These are phyloP conservation scores for Tetrahymena elliotti DNA, from an alignment of 73 alveolate species.

Conservation along the genomic window DNA sequence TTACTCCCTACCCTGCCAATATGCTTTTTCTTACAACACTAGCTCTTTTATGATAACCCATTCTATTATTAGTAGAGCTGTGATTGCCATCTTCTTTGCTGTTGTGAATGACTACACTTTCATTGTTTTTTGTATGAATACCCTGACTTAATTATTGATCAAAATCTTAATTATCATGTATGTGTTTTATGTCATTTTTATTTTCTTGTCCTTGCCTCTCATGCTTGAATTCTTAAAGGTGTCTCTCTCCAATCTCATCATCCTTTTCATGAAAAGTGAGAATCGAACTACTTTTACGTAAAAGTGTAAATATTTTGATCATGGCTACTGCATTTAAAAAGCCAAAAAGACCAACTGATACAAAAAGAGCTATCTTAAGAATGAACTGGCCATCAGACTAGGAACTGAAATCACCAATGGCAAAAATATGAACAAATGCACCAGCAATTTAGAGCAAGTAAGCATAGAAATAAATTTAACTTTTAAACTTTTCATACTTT, in stretches of 20 bases:
- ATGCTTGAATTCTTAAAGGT: neutral
- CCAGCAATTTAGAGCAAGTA: neutral
- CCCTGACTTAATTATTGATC: neutral
- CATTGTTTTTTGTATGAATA: neutral
- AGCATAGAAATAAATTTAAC: neutral
- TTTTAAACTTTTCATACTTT: neutral
- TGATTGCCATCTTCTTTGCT: neutral
- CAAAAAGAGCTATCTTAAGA: neutral
- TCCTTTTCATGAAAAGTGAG: neutral
- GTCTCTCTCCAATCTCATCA: neutral
- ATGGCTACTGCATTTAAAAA: neutral
- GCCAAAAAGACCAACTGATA: neutral
- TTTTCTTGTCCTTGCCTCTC: neutral
- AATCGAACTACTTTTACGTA: neutral
- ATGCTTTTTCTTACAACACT: neutral
- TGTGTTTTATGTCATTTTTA: neutral
- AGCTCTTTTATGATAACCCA: neutral
- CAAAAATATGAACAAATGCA: neutral
- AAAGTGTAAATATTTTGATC: neutral
- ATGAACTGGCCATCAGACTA: neutral
- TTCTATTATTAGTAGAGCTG: neutral
- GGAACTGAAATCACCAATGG: neutral
- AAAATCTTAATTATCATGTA: neutral
- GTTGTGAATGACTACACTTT: neutral
- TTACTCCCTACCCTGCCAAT: neutral